These are phyloP conservation scores for Lineolata rhizophorae DNA, from an alignment of 495 filamentous ascomycete species.

Conservation along the genomic window DNA sequence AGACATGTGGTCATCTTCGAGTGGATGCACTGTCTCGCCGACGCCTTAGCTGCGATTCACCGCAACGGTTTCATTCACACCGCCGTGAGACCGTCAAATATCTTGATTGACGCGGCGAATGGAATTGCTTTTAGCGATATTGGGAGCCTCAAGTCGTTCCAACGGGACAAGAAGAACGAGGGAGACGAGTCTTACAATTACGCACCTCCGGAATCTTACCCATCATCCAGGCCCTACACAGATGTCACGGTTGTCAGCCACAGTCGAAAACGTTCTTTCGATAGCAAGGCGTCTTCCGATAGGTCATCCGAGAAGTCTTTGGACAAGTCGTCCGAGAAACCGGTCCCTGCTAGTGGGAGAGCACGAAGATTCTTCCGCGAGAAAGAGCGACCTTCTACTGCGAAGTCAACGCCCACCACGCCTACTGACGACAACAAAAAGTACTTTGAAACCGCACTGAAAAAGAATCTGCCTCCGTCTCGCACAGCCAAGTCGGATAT, in stretches of 20 bases:
- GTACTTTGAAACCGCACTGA: too few species aligned
- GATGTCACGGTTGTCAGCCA: not conserved
- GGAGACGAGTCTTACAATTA: slow-evolving; percentile 79
- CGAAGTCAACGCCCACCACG: slow-evolving; percentile 5
- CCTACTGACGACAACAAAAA: too few species aligned
- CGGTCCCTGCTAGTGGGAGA: slow-evolving; percentile 5
- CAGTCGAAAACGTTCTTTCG: slow-evolving; percentile 7
- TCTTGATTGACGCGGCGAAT: slow-evolving; percentile 51
- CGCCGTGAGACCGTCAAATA: slow-evolving; percentile 65
- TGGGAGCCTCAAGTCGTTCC: slow-evolving; percentile 36
- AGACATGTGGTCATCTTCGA: slow-evolving; percentile 47
- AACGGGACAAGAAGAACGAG: slow-evolving; percentile 25
- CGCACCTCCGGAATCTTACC: slow-evolving; percentile 47
- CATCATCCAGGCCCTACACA: not conserved
- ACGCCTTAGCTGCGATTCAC: slow-evolving; percentile 60
- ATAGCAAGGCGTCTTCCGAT: slow-evolving; percentile 10
- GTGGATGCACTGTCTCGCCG: slow-evolving; percentile 74
- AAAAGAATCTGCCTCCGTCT: too few species aligned
- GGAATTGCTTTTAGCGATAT: slow-evolving; percentile 56
- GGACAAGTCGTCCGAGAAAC: slow-evolving; percentile 4
- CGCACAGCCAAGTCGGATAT: slow-evolving; percentile 34
- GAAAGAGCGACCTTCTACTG: too few species aligned
- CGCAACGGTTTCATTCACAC: slow-evolving; percentile 48
- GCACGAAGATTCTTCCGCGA: too few species aligned
- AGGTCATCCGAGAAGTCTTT: slow-evolving; percentile 4